Conservation (phyloP, 495 filamentous ascomycete species). For the Neurospora africana region DNA sequence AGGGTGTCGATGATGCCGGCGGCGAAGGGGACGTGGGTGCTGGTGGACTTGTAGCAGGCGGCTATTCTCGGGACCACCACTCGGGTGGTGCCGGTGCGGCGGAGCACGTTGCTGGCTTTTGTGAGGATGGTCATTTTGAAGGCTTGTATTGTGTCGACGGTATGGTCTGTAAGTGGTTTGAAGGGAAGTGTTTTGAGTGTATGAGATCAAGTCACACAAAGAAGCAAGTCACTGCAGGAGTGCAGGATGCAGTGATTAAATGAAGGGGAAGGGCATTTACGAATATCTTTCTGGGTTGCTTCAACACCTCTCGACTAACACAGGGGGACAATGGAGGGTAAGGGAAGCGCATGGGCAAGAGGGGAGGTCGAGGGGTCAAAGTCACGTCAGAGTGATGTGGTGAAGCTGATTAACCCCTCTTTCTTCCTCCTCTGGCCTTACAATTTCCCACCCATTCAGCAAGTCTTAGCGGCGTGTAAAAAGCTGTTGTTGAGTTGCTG, state of each 20-base stretch:
- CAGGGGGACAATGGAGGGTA: neutral
- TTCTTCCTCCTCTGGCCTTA: neutral
- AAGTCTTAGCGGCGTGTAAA: too few species aligned
- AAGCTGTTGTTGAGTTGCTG: too few species aligned
- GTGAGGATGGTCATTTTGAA: neutral
- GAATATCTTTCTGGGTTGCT: neutral
- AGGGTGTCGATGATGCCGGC: neutral
- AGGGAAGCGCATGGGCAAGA: neutral
- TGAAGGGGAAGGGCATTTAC: neutral
- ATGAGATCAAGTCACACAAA: neutral
- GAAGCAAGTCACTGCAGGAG: neutral
- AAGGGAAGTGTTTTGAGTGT: neutral
- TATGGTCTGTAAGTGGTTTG: neutral
- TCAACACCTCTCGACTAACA: neutral
- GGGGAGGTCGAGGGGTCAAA: neutral
- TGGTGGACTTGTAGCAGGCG: neutral
- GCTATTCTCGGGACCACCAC: too few species aligned
- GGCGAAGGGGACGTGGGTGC: neutral
- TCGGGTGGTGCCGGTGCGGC: too few species aligned
- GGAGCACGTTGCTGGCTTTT: neutral
- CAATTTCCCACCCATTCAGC: too few species aligned
- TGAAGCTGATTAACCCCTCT: neutral
- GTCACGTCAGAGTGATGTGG: neutral
- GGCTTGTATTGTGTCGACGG: neutral
- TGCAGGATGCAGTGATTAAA: neutral